Evolutionary conservation across 179 eudicot genomes (phyloP).

Genomic region (Heliamphora pulchella): DNA sequence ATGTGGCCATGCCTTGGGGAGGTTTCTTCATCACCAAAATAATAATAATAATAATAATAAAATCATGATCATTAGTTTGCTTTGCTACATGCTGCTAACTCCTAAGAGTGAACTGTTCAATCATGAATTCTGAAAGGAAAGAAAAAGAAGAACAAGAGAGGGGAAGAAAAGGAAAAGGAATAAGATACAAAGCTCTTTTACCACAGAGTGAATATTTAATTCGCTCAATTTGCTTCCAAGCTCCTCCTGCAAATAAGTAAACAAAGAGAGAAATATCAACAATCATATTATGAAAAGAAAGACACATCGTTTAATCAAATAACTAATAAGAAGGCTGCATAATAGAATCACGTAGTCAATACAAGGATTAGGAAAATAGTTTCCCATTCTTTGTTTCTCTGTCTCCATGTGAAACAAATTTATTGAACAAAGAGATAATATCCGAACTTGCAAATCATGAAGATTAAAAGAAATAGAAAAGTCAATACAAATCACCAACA

Average conservation of each 20-base stretch:
- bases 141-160: not conserved
- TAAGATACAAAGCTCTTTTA: slow-evolving; percentile 16
- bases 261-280: not conserved
- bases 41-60: no score
- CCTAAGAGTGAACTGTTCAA: no score
- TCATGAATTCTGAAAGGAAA: not conserved
- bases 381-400: not conserved
- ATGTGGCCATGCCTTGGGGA: no score
- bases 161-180: not conserved
- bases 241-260: slow-evolving; percentile 41
- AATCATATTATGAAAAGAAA: not conserved
- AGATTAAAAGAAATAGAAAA: not conserved
- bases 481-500: not conserved
- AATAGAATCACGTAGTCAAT: not conserved
- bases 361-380: not conserved
- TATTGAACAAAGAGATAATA: not conserved
- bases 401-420: not conserved
- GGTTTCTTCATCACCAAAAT: no score
- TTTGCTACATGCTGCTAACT: not conserved
- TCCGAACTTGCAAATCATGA: not conserved
- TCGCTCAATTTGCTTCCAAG: slow-evolving; percentile 41
- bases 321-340: not conserved
- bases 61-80: no score
- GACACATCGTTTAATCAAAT: not conserved
- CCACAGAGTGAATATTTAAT: slow-evolving; percentile 56